Evolutionary conservation across 768 basidiomycete species (phyloP), one percentile per base, ranked within the genome.

Genomic region (Serendipita sp.): DNA sequence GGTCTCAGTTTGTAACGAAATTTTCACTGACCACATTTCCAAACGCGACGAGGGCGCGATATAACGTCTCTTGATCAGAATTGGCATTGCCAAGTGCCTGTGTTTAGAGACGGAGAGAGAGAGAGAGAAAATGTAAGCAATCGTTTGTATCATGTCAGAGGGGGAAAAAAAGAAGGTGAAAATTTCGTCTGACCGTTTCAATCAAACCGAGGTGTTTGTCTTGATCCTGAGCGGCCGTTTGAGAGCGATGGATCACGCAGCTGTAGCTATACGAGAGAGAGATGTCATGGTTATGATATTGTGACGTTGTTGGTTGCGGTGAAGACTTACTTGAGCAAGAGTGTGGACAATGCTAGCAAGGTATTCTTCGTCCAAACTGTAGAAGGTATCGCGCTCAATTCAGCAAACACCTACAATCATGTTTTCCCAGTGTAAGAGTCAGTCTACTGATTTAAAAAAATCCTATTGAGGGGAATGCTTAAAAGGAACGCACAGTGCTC

Each of bases 321-420:
- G 56, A 44, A 28, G 18, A 79, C 88, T 70, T 69, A 98, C 95
- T 98, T 98, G 76, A 97, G 85, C 36, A 89, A 74, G 41, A 93
- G 75, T 0, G 93, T 94, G 3, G 88, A 85, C 54, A 93, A 71
- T 0, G 91, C 88, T 2, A 91, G 78, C 35, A 89, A 58, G 87
- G 87, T 2, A 78, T 75, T 73, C 89, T 93, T 44, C 80, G 81
- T 72, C 70, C 63, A 91, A 69, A 78, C 60, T 81, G 78, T 3
- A 72, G 73, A 45, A 79, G 67, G 3, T 68, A 70, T 4, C 76
- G 72, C 16, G 76, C 78, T 2, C 38, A 23, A 28, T 3, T 48
- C 30, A 56, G 35, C 44, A 45, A 44, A 13, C 45, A 18, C 54
- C 23, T 44, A n/a, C 23, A 23, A 23, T 23, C 23, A 23, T 3